Evolutionary conservation across 192 early-diverging fungal genomes (phyloP), one percentile per base, ranked within the genome.

Genomic region (Linnemannia zychae): DNA sequence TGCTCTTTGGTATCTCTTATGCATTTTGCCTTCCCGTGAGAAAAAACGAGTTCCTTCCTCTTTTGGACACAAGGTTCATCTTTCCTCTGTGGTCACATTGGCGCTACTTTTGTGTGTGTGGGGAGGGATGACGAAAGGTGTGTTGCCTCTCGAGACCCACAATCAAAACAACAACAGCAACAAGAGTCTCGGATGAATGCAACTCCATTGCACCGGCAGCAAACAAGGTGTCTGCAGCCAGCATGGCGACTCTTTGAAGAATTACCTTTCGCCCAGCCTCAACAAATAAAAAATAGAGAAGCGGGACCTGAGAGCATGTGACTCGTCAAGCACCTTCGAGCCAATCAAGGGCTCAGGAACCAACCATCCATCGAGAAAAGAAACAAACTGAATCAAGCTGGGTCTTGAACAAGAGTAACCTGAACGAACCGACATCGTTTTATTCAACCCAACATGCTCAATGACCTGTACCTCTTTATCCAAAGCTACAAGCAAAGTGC

Each of bases 31-130:
- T 68, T 68, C 50, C 71, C 78, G 78, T 80, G 78, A 67, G 78
- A 77, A 74, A 80, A 80, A 69, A 36, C 16, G 71, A 74, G 71
- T 47, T 40, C 78, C 78, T 80, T 74, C 78, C 78, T 74, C 33
- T 74, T 74, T 74, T n/a, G 78, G 77, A 63, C 12, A 63, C 57
- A 63, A 63, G 57, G 57, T 63, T 63, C 28, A 24, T 24, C 1
- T 24, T 31, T 12, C 13, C 28, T 63, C 0, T 20, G 3, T 63
- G 57, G 57, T 63, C 57, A 63, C 57, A 63, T 63, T 63, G 57
- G 57, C 57, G 57, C 13, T 31, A 3, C 9, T 11, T 57, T 44
- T 3, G 40, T 44, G 40, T 44, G 40, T 44, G 40, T 44, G 53
- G 53, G 22, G 24, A 15, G 28, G 57, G 57, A 63, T 63, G 57